Evolutionary conservation across 2,329 filamentous ascomycete genomes (phyloP).

Genomic region (Neocatenulostroma microsporum): DNA sequence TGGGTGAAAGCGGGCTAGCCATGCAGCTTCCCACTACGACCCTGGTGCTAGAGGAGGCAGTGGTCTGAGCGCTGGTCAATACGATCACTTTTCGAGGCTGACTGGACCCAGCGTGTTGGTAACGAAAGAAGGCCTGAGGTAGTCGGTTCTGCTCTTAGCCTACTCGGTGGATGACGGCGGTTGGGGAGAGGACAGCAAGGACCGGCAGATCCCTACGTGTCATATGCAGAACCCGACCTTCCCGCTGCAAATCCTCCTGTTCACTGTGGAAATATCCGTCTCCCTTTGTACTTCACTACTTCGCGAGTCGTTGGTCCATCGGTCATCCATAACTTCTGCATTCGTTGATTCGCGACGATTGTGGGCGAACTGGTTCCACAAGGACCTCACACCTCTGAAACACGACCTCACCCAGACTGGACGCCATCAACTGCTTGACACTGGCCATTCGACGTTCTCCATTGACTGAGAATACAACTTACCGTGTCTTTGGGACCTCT

Average conservation of each 20-base stretch:
- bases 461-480: not conserved
- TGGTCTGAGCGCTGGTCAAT: constrained; percentile 40
- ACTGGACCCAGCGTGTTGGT: constrained; percentile 33
- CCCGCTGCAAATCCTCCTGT: constrained; percentile 17
- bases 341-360: not conserved
- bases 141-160: constrained; percentile 22
- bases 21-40: constrained; percentile 39
- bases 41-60: constrained; percentile 33
- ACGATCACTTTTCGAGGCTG: constrained; percentile 38
- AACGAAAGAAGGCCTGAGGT: constrained; percentile 21
- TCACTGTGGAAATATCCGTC: constrained; percentile 1
- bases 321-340: not conserved
- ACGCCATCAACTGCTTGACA: too few relatives aligned
- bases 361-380: not conserved
- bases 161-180: constrained; percentile 22
- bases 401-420: too few relatives aligned
- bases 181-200: not conserved
- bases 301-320: constrained; percentile 2
- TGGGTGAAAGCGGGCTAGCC: constrained; percentile 34
- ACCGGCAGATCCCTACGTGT: constrained; percentile 18
- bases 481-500: too few relatives aligned
- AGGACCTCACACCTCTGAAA: not conserved
- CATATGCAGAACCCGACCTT: constrained; percentile 18
- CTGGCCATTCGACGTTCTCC: constrained; percentile 1
- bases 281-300: constrained; percentile 5